Evolutionary conservation across 805 yeast genomes (phyloP).

Genomic region (Starmerella scarabaei): DNA sequence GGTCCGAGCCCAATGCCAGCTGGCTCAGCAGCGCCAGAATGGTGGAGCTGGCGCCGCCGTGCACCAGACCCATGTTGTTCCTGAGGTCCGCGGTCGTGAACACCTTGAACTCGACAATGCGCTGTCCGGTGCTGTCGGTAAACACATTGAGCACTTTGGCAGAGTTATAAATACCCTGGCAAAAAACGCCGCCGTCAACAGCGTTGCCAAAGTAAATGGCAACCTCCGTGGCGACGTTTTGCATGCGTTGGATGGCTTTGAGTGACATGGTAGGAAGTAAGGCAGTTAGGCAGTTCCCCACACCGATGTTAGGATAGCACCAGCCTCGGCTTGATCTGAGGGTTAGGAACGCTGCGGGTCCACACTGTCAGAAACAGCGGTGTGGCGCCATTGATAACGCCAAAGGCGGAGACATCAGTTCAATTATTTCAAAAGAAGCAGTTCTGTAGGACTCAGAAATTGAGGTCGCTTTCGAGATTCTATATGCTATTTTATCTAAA

Average conservation of each 20-base stretch:
- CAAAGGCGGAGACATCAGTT: too few species aligned
- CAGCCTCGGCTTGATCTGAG: too few species aligned
- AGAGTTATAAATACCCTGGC: conserved; percentile 14
- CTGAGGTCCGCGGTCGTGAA: conserved; percentile 17
- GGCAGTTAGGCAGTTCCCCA: too few species aligned
- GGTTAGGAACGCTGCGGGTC: too few species aligned
- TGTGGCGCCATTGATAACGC: too few species aligned
- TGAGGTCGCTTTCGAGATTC: too few species aligned
- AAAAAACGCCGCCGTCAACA: conserved; percentile 9
- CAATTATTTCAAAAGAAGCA: too few species aligned
- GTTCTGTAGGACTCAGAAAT: too few species aligned
- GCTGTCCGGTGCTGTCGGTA: conserved; percentile 11
- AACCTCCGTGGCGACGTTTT: conserved; percentile 7
- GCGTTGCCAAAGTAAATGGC: conserved; percentile 3
- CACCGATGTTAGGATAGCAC: too few species aligned
- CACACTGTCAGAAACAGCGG: too few species aligned
- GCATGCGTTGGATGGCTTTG: conserved; percentile 1
- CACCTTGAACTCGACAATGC: conserved; percentile 18
- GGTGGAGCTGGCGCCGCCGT: conserved; percentile 28
- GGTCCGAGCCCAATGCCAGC: conserved; percentile 21
- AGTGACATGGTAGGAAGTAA: neutral
- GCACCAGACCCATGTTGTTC: conserved; percentile 22
- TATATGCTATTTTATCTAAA: too few species aligned
- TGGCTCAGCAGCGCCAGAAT: conserved; percentile 21
- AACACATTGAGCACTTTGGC: conserved; percentile 9